Evolutionary conservation across 345 rosid species (phyloP).

Genomic region (Boechera retrofracta): DNA sequence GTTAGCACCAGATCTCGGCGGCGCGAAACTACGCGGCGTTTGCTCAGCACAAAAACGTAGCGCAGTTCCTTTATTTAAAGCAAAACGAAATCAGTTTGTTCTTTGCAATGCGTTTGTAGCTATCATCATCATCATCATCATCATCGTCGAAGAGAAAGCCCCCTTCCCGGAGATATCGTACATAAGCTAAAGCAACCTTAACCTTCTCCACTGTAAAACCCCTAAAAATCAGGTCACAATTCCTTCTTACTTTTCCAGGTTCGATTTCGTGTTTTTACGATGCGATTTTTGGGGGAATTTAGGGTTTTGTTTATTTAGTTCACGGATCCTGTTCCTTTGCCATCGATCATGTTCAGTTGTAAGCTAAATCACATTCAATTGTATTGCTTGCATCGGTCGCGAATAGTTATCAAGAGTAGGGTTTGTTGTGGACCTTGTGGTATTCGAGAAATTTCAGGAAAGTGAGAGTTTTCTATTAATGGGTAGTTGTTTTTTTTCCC

Average conservation of each 20-base stretch:
- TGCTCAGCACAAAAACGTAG: constrained; percentile 35
- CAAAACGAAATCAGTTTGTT: constrained; percentile 1
- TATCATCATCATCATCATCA: constrained; percentile 24
- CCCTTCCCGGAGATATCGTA: constrained; percentile 33
- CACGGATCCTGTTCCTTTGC: constrained; percentile 20
- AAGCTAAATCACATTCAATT: neutral
- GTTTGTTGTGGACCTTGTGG: constrained; percentile 17
- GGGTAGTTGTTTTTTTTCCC: constrained; percentile 4
- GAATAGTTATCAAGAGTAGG: constrained; percentile 21
- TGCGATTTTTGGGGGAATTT: neutral
- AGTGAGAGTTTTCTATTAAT: constrained; percentile 33
- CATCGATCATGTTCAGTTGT: constrained; percentile 3
- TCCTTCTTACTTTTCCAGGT: constrained; percentile 21
- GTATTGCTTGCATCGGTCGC: neutral
- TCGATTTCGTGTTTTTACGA: constrained; percentile 1
- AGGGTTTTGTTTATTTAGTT: constrained; percentile 26
- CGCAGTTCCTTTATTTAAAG: constrained; percentile 29
- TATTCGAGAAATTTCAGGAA: constrained; percentile 37
- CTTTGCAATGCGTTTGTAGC: constrained; percentile 5
- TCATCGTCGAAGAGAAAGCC: constrained; percentile 30
- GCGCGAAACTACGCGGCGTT: constrained; percentile 49
- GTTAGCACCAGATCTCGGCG: constrained; percentile 11
- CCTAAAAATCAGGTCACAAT: constrained; percentile 18
- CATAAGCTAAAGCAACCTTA: constrained; percentile 20
- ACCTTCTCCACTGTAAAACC: constrained; percentile 17